Base-by-base conservation (phyloP, 768 basidiomycete species). In the Leccinum incarnatum region DNA sequence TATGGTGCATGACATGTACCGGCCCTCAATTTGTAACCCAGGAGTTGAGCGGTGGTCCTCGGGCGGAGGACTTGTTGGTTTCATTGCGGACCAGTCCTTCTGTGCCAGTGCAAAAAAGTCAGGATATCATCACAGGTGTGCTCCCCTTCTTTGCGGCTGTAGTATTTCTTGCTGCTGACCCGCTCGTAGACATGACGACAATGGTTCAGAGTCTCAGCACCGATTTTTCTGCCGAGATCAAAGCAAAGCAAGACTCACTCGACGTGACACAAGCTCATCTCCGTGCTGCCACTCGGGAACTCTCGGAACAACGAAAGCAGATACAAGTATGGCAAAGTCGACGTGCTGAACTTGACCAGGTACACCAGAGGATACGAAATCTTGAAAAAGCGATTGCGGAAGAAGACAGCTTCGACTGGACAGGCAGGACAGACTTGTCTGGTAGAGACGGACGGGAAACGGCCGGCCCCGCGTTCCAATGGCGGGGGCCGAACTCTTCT, bases 331-430 rank as follows among this genome's bases (percentile, higher is more conserved):
- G 91, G 85, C 90, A 94, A 71, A 68, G 74, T 1, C 81, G 83
- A 37, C 87, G 89, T 59, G 81, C 79, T 9, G 90, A 94, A 71
- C 80, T 94, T 11, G 95, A 97, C 63, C 86, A 91, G 63, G 78
- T 90, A 32, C 82, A 80, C 45, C 93, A 94, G 67, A 85, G 92
- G 12, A 81, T 90, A 51, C 83, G 87, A 50, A 97, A 98, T 72
- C 81, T 98, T 29, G 86, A 93, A 68, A 84, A 85, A 45, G 93
- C 92, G 0, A 74, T 93, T 7, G 69, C 73, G 7, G 88, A 90
- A 6, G 95, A 95, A 72, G 91, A 91, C 58, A 76, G 74, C 58
- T 91, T 95, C 63, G 93, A 95, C 70, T 96, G 90, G 90, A 91
- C 92, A 0, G 95, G 95, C 2, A 83, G 94, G 27, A 79, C 77